A percentile compares a stretch with the other conserved stretches of the same genome.
phyloP scores from a whole-genome alignment of 139 green algal species.

The Micractinium sp. region DNA sequence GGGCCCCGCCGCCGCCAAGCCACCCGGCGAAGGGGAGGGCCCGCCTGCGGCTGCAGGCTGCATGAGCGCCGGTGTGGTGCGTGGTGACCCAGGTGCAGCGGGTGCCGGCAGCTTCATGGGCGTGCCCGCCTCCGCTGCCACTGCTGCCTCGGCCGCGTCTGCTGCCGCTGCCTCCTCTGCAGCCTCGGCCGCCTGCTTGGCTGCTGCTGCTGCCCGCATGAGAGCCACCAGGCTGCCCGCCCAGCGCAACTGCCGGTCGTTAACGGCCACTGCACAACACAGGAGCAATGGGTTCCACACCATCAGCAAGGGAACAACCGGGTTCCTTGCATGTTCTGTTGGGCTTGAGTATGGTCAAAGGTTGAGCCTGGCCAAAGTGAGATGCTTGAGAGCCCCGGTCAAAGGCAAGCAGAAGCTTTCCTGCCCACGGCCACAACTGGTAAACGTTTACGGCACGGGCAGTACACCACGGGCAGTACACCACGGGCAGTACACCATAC shows the following conservation, averaged over 20 bases:
- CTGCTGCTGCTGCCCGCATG: slow-evolving; percentile 5
- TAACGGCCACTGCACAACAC: slow-evolving; percentile 9
- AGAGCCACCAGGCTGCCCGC: slow-evolving; percentile 22
- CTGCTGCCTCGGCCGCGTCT: neutral
- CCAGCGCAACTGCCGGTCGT: slow-evolving; percentile 42
- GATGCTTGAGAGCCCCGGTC: no score
- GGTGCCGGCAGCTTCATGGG: neutral
- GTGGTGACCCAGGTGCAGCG: neutral
- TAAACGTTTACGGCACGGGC: no score
- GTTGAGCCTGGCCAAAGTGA: neutral
- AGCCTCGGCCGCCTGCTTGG: neutral
- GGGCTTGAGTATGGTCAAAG: neutral
- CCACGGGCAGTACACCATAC: no score
- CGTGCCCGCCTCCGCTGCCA: neutral
- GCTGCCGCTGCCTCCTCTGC: neutral
- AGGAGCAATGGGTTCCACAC: neutral
- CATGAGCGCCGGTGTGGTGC: neutral
- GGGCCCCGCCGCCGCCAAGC: neutral
- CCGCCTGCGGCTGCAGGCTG: neutral
- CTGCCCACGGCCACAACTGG: no score
- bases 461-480: no score
- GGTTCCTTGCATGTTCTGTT: neutral
- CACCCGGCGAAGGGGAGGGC: neutral
- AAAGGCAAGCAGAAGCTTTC: no score
- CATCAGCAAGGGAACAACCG: no score